These are phyloP conservation scores for Euptelea pleiosperma DNA, from an alignment of 164 flowering plant genomes.

Conservation along the genomic window DNA sequence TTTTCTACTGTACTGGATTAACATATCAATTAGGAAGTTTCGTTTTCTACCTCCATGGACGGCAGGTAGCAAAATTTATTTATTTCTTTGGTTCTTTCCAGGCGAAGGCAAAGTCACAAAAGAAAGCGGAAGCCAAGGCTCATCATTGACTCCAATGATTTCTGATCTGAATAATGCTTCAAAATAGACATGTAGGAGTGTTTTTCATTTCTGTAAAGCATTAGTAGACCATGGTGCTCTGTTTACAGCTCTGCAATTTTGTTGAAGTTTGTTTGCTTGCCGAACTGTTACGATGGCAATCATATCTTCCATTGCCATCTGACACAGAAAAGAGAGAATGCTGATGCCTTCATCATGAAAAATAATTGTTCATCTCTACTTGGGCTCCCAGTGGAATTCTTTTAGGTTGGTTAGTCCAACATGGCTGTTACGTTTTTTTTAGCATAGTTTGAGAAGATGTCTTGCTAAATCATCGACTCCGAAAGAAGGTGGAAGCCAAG, in stretches of 20 bases:
- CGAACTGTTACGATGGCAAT: background rate
- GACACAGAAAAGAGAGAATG: background rate
- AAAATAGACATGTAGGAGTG: constrained; percentile 6
- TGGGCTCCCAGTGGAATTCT: no score
- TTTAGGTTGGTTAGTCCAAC: no score
- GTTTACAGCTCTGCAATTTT: constrained; percentile 4
- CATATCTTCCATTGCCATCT: background rate
- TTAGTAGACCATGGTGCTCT: constrained; percentile 9
- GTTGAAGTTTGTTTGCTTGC: background rate
- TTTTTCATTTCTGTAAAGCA: constrained; percentile 1
- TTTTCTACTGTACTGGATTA: no score
- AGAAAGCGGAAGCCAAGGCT: constrained; percentile 54
- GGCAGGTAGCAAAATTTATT: background rate
- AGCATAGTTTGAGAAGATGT: no score
- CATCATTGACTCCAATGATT: constrained; percentile 31
- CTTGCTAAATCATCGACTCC: no score
- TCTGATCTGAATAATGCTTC: constrained; percentile 9
- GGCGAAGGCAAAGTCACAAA: constrained; percentile 48
- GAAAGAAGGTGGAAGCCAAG: constrained; percentile 48
- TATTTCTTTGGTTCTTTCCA: constrained; percentile 16
- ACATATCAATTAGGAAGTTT: no score
- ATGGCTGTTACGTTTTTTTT: no score
- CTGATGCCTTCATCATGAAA: constrained; percentile 2
- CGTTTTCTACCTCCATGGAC: no score
- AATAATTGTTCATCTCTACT: background rate